Percentiles rank a stretch among this genome's conserved stretches.
Evolutionary conservation across 2,329 filamentous ascomycete species (phyloP).

Genomic region (Gliomastix tumulicola): DNA sequence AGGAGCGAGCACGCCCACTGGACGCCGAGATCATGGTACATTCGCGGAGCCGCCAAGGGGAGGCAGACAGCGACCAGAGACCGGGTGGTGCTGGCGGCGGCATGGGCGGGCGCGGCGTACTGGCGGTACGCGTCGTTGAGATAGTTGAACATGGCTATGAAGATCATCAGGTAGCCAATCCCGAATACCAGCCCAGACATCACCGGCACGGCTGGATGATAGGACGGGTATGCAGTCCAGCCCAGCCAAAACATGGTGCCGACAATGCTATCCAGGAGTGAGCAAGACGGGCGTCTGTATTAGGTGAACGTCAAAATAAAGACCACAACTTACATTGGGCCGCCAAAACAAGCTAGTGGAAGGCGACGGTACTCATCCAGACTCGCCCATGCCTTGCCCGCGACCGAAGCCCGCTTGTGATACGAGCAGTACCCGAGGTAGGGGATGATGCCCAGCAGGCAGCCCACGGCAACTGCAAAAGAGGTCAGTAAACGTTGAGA

Average conservation of each 20-base stretch:
- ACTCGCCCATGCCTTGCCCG: background rate
- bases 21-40: slow-evolving; percentile 20
- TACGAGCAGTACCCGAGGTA: background rate
- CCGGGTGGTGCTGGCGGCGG: slow-evolving; percentile 21
- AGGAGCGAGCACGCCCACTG: slow-evolving; percentile 24
- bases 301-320: slow-evolving; percentile 1
- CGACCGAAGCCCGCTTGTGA: background rate
- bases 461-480: background rate
- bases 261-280: slow-evolving; percentile 31
- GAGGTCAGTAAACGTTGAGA: background rate
- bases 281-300: too few species aligned
- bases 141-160: slow-evolving; percentile 25
- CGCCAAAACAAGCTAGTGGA: background rate
- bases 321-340: background rate
- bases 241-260: slow-evolving; percentile 52
- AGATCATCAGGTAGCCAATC: slow-evolving; percentile 19
- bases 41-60: slow-evolving; percentile 18
- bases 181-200: slow-evolving; percentile 39
- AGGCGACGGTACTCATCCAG: background rate
- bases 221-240: slow-evolving; percentile 40
- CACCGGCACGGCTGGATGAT: slow-evolving; percentile 28
- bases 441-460: background rate
- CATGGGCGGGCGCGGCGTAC: slow-evolving; percentile 22
- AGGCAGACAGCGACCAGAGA: slow-evolving; percentile 20
- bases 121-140: slow-evolving; percentile 22